These are phyloP conservation scores for Pouteria glomerata DNA, from an alignment of 148 eudicot species.

Conservation along the genomic window DNA sequence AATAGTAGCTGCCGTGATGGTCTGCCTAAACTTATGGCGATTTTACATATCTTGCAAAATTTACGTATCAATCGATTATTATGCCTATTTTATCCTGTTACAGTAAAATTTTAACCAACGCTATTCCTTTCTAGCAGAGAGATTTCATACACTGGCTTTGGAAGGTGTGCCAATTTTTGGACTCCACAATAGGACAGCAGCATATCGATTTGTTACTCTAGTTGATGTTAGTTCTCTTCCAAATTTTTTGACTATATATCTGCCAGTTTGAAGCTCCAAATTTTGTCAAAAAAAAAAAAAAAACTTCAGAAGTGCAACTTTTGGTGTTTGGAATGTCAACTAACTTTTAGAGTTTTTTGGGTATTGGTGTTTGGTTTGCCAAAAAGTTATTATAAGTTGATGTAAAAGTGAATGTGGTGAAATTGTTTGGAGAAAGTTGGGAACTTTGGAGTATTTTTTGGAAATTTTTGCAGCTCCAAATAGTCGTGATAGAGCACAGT, in stretches of 20 bases:
- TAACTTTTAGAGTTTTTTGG: too few species aligned
- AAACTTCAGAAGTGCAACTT: too few species aligned
- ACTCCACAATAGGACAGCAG: conserved; percentile 77
- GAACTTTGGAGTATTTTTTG: too few species aligned
- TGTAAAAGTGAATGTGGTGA: too few species aligned
- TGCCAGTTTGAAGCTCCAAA: too few species aligned
- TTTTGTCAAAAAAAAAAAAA: too few species aligned
- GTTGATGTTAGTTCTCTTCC: conserved; percentile 70
- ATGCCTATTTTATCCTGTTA: not conserved
- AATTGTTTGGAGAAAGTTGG: too few species aligned
- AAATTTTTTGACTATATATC: not conserved
- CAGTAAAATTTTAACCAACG: not conserved
- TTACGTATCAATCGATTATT: not conserved
- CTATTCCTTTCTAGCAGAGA: conserved; percentile 40
- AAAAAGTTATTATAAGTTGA: too few species aligned
- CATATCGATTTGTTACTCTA: conserved; percentile 91
- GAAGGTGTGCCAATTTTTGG: conserved; percentile 86
- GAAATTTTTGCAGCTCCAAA: too few species aligned
- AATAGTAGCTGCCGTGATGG: not conserved
- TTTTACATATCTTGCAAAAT: not conserved
- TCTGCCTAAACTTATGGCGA: not conserved
- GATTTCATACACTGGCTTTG: conserved; percentile 75
- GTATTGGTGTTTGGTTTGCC: too few species aligned
- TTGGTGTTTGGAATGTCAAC: too few species aligned
- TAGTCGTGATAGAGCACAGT: too few species aligned